Evolutionary conservation across 75 land plant genomes (phyloP).

Genomic region (Sequoia sempervirens): DNA sequence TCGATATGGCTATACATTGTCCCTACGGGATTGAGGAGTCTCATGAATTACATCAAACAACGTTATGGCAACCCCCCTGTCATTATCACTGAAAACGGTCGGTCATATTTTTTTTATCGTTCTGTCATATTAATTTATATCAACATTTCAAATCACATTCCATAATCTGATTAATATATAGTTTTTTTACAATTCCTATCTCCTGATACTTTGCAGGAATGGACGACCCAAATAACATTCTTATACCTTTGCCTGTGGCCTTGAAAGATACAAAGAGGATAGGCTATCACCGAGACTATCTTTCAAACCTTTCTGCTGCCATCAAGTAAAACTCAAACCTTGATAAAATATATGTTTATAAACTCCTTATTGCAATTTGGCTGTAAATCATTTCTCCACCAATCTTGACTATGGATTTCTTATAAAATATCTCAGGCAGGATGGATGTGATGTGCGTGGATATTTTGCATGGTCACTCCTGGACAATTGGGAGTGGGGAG

Average conservation of each 20-base stretch:
- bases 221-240: conserved; percentile 59
- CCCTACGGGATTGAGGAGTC: conserved; percentile 58
- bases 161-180: neutral
- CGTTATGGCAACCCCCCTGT: conserved; percentile 68
- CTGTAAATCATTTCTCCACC: too few relatives aligned
- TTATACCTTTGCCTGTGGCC: conserved; percentile 38
- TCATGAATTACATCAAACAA: conserved; percentile 61
- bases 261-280: conserved; percentile 67
- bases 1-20: conserved; percentile 75
- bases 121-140: too few relatives aligned
- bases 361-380: neutral
- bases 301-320: conserved; percentile 48
- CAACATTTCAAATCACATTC: too few relatives aligned
- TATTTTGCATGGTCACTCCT: conserved; percentile 70
- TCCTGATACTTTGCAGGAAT: conserved; percentile 37
- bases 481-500: conserved; percentile 76
- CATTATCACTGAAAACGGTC: conserved; percentile 74
- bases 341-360: neutral
- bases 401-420: neutral
- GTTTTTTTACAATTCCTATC: neutral
- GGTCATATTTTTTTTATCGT: too few relatives aligned
- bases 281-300: conserved; percentile 56
- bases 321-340: conserved; percentile 32
- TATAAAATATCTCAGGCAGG: neutral
- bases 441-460: conserved; percentile 68